These are phyloP conservation scores for Colletotrichum sp. DNA, from an alignment of 2,329 filamentous ascomycete species.

Conservation along the genomic window DNA sequence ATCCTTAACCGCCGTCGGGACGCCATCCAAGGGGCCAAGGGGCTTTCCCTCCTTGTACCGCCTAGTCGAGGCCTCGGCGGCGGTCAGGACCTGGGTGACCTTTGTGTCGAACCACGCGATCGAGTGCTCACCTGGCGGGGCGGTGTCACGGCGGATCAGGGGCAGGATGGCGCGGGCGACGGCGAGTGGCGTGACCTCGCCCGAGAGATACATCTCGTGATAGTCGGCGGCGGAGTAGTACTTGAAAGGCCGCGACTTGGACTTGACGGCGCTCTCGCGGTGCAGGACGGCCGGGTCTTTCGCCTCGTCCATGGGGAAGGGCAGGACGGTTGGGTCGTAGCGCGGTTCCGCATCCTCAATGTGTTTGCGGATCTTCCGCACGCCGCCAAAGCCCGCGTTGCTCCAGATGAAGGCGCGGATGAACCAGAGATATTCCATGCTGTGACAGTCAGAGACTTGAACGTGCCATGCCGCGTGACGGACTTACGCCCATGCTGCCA, in stretches of 20 bases:
- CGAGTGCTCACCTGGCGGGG: conserved; percentile 42
- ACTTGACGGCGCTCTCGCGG: conserved; percentile 7
- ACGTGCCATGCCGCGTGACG: not conserved
- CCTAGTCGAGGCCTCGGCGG: conserved; percentile 48
- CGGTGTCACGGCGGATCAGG: conserved; percentile 45
- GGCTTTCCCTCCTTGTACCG: conserved; percentile 59
- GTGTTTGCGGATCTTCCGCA: conserved; percentile 57
- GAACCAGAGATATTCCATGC: conserved; percentile 59
- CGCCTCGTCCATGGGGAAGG: conserved; percentile 50
- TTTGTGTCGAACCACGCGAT: conserved; percentile 50
- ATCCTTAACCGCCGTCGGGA: conserved; percentile 78
- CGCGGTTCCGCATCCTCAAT: conserved; percentile 56
- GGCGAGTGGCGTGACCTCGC: conserved; percentile 49
- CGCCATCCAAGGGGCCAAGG: conserved; percentile 71
- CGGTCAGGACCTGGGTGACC: conserved; percentile 42
- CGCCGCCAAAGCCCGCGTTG: conserved; percentile 66
- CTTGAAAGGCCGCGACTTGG: conserved; percentile 13
- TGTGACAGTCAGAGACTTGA: conserved; percentile 27
- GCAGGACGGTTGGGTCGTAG: conserved; percentile 52
- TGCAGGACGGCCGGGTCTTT: conserved; percentile 26
- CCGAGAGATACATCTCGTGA: conserved; percentile 47
- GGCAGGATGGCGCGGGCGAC: conserved; percentile 51
- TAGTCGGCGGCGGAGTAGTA: conserved; percentile 48
- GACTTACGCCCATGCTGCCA: conserved; percentile 60
- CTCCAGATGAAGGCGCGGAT: conserved; percentile 63